These are phyloP conservation scores for Alternaria ventricosa DNA, from an alignment of 2,329 filamentous ascomycete species.

Conservation along the genomic window DNA sequence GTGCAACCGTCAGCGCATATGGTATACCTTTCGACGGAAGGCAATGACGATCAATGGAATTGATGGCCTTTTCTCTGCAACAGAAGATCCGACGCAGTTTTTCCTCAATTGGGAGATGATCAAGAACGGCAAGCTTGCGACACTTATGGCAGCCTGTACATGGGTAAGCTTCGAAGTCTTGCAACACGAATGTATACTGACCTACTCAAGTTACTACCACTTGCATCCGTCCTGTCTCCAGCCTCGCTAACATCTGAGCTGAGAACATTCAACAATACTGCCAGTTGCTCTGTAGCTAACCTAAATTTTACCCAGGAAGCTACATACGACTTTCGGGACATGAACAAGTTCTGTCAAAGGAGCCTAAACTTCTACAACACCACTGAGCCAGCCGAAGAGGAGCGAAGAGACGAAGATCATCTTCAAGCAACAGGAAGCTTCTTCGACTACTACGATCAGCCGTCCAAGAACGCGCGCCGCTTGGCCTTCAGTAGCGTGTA, in stretches of 20 bases:
- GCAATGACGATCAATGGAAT: constrained; percentile 49
- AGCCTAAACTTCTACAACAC: constrained; percentile 45
- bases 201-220: constrained; percentile 40
- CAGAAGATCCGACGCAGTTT: constrained; percentile 46
- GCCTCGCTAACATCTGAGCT: constrained; percentile 44
- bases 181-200: background rate
- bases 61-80: constrained; percentile 46
- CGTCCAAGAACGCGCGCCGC: constrained; percentile 42
- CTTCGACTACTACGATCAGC: constrained; percentile 49
- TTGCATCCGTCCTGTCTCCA: constrained; percentile 48
- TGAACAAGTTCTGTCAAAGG: constrained; percentile 24
- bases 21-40: constrained; percentile 45
- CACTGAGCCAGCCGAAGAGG: constrained; percentile 32
- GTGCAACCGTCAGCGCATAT: constrained; percentile 48
- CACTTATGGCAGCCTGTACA: constrained; percentile 42
- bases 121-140: constrained; percentile 44
- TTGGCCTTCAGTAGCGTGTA: constrained; percentile 43
- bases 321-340: constrained; percentile 39
- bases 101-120: constrained; percentile 45
- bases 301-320: constrained; percentile 44
- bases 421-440: constrained; percentile 20
- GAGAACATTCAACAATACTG: constrained; percentile 15
- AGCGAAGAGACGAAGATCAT: too few relatives aligned
- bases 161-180: constrained; percentile 22
- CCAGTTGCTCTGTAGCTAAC: constrained; percentile 36